Base-by-base conservation (phyloP, 2,329 filamentous ascomycete genomes). In the Arthroderma sp. region DNA sequence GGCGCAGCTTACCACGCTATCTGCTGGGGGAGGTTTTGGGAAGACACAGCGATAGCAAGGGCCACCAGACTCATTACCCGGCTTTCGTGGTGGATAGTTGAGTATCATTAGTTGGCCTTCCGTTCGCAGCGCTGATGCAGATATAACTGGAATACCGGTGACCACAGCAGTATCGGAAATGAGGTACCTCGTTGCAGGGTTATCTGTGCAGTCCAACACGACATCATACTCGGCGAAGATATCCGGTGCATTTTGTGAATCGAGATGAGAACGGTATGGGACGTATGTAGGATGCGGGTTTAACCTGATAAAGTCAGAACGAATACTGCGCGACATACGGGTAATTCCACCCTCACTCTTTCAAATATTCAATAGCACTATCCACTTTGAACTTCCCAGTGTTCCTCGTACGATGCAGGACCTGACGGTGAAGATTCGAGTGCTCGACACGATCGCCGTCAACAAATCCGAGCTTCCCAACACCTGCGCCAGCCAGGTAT, bases 21-120 rank as follows among this genome's bases (percentile, higher is more conserved):
- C 83, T 0, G 85, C 77, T 0, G 89, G 87, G 0, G 91, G 88
- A 0, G 91, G 88, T 33, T 75, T 81, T 0, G 87, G 88, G 54
- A 94, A 98, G 8, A 96, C 76, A 58, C 91, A 98, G 36, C 91
- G 75, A 63, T 98, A 98, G 63, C 91, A 98, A 0, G 89, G 88
- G 0, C 87, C 84, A 31, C 83, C 81, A 0, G 65, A 57, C 2
- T 59, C 44, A 42, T 77, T 64, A 1, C 80, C 80, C 6, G 73
- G 69, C 2, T 75, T 67, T 5, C 70, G 66, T 1, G 85, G 77
- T 1, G 88, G 88, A 47, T 81, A 79, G 62, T 96, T 95, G 42
- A 96, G 73, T 0, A 94, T 76, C 54, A 93, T 84, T 3, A 96
- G 73, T 63, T 96, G 89, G 1, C 91, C 91, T 46, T 94, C 88